Conservation (phyloP, 495 filamentous ascomycete species). For the Cryomyces minteri region DNA sequence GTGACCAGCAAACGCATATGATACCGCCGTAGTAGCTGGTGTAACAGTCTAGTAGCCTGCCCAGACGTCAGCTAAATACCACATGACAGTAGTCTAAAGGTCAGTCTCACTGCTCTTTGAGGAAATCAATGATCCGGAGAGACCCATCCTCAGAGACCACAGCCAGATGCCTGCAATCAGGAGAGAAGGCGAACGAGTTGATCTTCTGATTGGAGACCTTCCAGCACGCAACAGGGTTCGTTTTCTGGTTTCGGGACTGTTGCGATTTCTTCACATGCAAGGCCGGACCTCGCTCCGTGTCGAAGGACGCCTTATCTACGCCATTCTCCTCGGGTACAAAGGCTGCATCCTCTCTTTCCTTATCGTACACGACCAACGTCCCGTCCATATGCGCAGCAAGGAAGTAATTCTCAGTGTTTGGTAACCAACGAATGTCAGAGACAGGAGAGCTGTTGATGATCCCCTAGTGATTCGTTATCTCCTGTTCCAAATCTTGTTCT, state of each 20-base stretch:
- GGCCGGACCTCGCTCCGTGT: slow-evolving; percentile 16
- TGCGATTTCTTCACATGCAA: slow-evolving; percentile 63
- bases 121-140: slow-evolving; percentile 75
- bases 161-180: slow-evolving; percentile 71
- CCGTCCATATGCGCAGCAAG: slow-evolving; percentile 88
- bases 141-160: slow-evolving; percentile 85
- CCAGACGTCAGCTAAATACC: background rate
- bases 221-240: slow-evolving; percentile 82
- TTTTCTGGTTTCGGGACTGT: slow-evolving; percentile 79
- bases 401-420: slow-evolving; percentile 85
- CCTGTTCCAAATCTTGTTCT: background rate
- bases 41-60: slow-evolving; percentile 65
- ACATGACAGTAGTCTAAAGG: background rate
- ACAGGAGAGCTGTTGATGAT: slow-evolving; percentile 73
- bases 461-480: slow-evolving; percentile 28
- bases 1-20: slow-evolving; percentile 90
- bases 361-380: slow-evolving; percentile 88
- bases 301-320: slow-evolving; percentile 5
- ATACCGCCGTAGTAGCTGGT: slow-evolving; percentile 85
- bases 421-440: slow-evolving; percentile 79
- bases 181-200: slow-evolving; percentile 77
- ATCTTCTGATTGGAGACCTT: slow-evolving; percentile 77
- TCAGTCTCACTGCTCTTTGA: slow-evolving; percentile 64
- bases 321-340: slow-evolving; percentile 35
- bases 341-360: slow-evolving; percentile 89